phyloP scores from a whole-genome alignment of 2,329 filamentous ascomycete species.

The Coniochaeta hoffmannii region DNA sequence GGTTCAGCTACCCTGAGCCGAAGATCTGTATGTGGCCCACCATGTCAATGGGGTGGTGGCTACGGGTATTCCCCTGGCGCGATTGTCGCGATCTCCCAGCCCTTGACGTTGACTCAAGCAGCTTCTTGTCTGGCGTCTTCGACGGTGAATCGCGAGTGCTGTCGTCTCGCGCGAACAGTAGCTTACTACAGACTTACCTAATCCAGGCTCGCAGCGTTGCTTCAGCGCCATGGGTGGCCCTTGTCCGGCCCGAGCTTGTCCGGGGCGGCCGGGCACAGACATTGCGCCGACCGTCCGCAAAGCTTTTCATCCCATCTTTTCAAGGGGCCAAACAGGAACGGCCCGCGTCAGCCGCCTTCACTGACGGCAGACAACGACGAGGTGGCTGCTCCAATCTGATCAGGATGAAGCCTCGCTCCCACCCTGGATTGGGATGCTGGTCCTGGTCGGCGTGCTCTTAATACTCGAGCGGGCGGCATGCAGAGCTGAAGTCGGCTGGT shows the following conservation, averaged over 20 bases:
- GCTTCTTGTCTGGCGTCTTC: too few species aligned
- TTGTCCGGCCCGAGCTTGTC: neutral
- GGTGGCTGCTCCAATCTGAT: neutral
- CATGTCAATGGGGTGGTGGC: too few species aligned
- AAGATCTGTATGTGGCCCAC: too few species aligned
- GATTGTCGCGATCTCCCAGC: too few species aligned
- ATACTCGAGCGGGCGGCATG: neutral
- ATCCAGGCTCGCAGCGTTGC: too few species aligned
- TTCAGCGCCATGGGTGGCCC: neutral
- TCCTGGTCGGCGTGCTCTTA: neutral
- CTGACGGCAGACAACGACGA: neutral
- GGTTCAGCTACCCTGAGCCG: too few species aligned
- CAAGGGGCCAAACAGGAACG: neutral
- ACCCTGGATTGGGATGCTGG: neutral
- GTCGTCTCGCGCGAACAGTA: too few species aligned
- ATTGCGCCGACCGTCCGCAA: neutral
- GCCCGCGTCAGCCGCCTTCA: neutral
- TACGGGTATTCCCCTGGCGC: too few species aligned
- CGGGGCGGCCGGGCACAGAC: neutral
- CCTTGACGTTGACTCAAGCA: too few species aligned
- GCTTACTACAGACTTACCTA: too few species aligned
- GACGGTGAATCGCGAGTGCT: too few species aligned
- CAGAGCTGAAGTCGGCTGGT: neutral
- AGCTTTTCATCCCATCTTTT: neutral
- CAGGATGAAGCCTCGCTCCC: neutral